Evolutionary conservation across 306 rosid species (phyloP).

Genomic region (Sphenostylis stenocarpa): DNA sequence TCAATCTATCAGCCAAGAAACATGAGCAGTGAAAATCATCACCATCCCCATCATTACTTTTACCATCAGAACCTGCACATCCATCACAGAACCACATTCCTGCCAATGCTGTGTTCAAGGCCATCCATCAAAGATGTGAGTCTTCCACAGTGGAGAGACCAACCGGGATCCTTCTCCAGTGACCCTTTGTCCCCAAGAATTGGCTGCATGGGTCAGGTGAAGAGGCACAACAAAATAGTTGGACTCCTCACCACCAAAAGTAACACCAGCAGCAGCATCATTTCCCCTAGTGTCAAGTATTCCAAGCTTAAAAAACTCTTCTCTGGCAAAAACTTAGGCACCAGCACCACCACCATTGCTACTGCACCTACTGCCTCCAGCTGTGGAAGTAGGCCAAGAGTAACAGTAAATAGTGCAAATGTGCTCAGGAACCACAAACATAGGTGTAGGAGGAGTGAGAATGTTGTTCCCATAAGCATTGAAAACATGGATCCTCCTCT

Average conservation of each 20-base stretch:
- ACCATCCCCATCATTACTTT: constrained; percentile 25
- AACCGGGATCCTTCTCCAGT: constrained; percentile 34
- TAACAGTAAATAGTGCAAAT: background rate
- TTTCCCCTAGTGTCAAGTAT: constrained; percentile 41
- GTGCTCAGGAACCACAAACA: background rate
- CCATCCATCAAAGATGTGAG: constrained; percentile 57
- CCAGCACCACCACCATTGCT: constrained; percentile 32
- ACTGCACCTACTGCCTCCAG: background rate
- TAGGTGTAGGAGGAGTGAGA: constrained; percentile 24
- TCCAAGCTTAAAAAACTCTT: constrained; percentile 72
- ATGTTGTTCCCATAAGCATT: constrained; percentile 32
- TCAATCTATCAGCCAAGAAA: background rate
- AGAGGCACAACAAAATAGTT: constrained; percentile 61
- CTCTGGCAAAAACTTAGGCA: constrained; percentile 50
- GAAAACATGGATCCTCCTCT: constrained; percentile 71
- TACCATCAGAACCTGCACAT: constrained; percentile 31
- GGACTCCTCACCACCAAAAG: constrained; percentile 40
- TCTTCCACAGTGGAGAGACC: constrained; percentile 42
- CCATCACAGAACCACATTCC: constrained; percentile 50
- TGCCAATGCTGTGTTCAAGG: constrained; percentile 81
- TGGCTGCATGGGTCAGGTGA: constrained; percentile 85
- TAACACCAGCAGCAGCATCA: background rate
- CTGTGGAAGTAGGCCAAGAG: constrained; percentile 35
- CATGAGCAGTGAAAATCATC: constrained; percentile 54
- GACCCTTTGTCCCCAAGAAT: constrained; percentile 78